Base-by-base conservation (phyloP, 148 eudicot species). In the Camellia sinensis region DNA sequence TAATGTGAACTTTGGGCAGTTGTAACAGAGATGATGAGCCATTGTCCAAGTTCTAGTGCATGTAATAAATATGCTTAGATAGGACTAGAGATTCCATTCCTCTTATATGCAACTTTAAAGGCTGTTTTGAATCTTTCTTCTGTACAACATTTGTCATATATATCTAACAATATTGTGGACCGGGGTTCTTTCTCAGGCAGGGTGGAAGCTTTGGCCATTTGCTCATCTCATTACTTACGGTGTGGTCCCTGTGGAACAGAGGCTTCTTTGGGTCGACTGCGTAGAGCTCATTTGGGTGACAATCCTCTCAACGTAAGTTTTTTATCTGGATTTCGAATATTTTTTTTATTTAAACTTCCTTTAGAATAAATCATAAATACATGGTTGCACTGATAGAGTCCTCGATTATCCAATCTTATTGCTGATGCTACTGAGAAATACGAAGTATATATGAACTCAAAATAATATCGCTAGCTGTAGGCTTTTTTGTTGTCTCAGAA, bases 261-360 rank as follows among this genome's bases (percentile, higher is more conserved):
- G 98, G 86, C 96, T 95, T 82, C 96, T 93, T 46, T 95, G 98
- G 97, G 98, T 95, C 74, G 98, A 95, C 79, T 95, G 95, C 57
- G 90, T 95, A 40, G 98, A 95, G 85, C 97, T 95, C 67, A 86
- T 95, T 66, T 95, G 98, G 98, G 97, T 95, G 80, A 95, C 98
- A 18, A 93, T 95, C 77, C 96, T 95, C 56, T 95, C 98, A 40
- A 93, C 97, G 98, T 95, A 87, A 91, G 97, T 83, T 78, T 19
- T 21, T 12, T 17, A 44, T 69, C 14, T 10, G 53, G 9, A 66
- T 52, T 54, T 3, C 8, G n/a, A 46, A 7, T 13, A 7, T 72
- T 40, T 37, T 12, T 48, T 72, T 67, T 59, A 9, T 18, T 52
- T 41, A 2, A 46, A 3, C 57, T 37, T 7, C 46, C 61, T 76